Percentiles rank a stretch among this genome's conserved stretches.
Conservation (phyloP, 495 filamentous ascomycete species). For the Penicillium simplicissimum region DNA sequence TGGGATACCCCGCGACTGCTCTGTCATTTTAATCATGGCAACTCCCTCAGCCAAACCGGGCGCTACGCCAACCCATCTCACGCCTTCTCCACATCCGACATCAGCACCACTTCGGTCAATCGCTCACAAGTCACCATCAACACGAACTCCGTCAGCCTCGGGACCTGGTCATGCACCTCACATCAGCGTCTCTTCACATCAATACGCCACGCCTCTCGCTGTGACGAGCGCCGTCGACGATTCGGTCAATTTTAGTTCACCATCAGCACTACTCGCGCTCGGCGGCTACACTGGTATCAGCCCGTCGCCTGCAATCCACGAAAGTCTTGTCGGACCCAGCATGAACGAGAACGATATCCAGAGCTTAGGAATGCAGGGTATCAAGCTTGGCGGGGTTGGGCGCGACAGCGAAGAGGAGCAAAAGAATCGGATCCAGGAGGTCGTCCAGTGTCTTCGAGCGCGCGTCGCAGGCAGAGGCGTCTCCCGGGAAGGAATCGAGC, state of each 20-base stretch:
- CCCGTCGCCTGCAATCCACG: constrained; percentile 44
- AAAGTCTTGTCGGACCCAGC: constrained; percentile 38
- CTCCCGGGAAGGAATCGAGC: constrained; percentile 78
- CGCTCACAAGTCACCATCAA: constrained; percentile 48
- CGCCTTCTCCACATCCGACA: constrained; percentile 46
- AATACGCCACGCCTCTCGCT: constrained; percentile 46
- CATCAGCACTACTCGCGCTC: constrained; percentile 46
- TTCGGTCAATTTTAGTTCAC: constrained; percentile 47
- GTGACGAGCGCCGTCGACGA: constrained; percentile 41
- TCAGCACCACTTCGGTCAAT: constrained; percentile 43
- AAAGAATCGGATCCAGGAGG: constrained; percentile 50
- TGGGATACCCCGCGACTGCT: background rate
- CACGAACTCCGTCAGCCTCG: constrained; percentile 43
- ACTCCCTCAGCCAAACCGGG: constrained; percentile 49
- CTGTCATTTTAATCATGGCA: constrained; percentile 32
- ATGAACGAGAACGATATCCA: constrained; percentile 50
- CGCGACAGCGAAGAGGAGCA: constrained; percentile 57
- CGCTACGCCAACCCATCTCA: constrained; percentile 49
- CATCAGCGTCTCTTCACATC: constrained; percentile 36
- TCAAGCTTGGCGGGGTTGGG: constrained; percentile 41
- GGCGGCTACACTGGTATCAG: constrained; percentile 46
- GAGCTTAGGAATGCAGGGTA: constrained; percentile 42
- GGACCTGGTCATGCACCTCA: constrained; percentile 35
- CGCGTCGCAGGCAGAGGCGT: constrained; percentile 57
- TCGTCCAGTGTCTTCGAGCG: constrained; percentile 42